phyloP scores from a whole-genome alignment of 345 rosid genomes.

The Bruguiera sexangula region DNA sequence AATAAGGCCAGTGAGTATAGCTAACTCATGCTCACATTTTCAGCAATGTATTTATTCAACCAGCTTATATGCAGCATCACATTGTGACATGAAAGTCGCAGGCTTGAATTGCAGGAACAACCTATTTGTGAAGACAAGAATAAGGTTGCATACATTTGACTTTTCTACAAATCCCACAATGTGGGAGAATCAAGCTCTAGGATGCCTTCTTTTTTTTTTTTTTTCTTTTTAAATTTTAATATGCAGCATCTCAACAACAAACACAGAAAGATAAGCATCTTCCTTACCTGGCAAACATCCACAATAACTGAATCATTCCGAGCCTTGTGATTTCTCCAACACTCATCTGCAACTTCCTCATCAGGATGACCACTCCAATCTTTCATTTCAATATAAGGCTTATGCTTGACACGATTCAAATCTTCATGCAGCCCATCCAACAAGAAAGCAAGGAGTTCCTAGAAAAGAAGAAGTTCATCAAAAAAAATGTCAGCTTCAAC shows the following conservation, averaged over 20 bases:
- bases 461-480: neutral
- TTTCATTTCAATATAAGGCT: slow-evolving; percentile 85
- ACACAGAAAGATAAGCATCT: slow-evolving; percentile 9
- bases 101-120: no score
- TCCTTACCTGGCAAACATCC: slow-evolving; percentile 83
- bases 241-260: slow-evolving; percentile 1
- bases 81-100: no score
- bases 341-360: slow-evolving; percentile 81
- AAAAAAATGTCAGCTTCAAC: slow-evolving; percentile 4
- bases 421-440: slow-evolving; percentile 97
- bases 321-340: slow-evolving; percentile 88
- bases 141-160: no score
- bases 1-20: no score
- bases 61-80: no score
- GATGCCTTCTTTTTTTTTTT: no score
- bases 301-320: slow-evolving; percentile 96
- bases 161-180: no score
- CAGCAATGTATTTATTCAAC: no score
- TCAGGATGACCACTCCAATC: slow-evolving; percentile 78
- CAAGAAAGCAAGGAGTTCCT: slow-evolving; percentile 93
- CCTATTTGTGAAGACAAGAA: no score
- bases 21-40: no score
- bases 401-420: slow-evolving; percentile 79
- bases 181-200: no score
- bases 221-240: neutral